A percentile compares a stretch with the other conserved stretches of the same genome.
These are phyloP conservation scores for Monascus purpureus DNA, from an alignment of 495 filamentous ascomycete genomes.

Conservation along the genomic window DNA sequence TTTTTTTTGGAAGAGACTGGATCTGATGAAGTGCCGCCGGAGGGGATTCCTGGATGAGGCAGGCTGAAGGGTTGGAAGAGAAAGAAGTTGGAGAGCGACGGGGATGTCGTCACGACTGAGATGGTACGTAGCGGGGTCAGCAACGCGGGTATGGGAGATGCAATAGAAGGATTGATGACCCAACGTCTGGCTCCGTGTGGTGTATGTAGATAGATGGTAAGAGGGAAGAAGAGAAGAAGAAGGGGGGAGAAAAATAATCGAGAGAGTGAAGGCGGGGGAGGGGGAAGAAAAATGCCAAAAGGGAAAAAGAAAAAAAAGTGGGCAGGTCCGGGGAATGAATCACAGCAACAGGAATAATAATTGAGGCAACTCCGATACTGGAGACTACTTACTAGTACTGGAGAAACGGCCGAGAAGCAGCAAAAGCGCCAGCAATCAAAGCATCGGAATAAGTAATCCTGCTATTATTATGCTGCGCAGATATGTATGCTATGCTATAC, in stretches of 20 bases:
- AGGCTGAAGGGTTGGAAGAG: constrained; percentile 8
- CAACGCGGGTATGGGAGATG: constrained; percentile 10
- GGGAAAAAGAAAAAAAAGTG: constrained; percentile 6
- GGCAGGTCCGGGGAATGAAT: constrained; percentile 13
- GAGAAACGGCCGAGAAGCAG: too few relatives aligned
- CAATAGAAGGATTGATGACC: constrained; percentile 3
- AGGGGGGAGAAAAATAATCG: constrained; percentile 14
- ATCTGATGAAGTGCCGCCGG: constrained; percentile 10
- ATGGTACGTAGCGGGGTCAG: constrained; percentile 3
- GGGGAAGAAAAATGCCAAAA: constrained; percentile 7
- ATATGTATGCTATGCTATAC: too few relatives aligned
- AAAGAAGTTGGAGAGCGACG: constrained; percentile 2
- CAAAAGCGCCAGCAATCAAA: too few relatives aligned
- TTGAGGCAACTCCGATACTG: constrained; percentile 8
- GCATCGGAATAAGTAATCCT: too few relatives aligned
- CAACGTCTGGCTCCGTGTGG: constrained; percentile 18
- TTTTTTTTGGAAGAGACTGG: constrained; percentile 7
- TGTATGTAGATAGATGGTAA: too few relatives aligned
- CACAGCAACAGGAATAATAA: constrained; percentile 1
- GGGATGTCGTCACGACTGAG: constrained; percentile 19
- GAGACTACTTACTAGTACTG: too few relatives aligned
- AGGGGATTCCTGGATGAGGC: constrained; percentile 5
- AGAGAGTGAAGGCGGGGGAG: constrained; percentile 4
- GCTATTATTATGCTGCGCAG: too few relatives aligned
- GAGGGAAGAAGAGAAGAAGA: constrained; percentile 13